phyloP scores from a whole-genome alignment of 1,284 basidiomycete species.

The Ceratobasidium sp. region DNA sequence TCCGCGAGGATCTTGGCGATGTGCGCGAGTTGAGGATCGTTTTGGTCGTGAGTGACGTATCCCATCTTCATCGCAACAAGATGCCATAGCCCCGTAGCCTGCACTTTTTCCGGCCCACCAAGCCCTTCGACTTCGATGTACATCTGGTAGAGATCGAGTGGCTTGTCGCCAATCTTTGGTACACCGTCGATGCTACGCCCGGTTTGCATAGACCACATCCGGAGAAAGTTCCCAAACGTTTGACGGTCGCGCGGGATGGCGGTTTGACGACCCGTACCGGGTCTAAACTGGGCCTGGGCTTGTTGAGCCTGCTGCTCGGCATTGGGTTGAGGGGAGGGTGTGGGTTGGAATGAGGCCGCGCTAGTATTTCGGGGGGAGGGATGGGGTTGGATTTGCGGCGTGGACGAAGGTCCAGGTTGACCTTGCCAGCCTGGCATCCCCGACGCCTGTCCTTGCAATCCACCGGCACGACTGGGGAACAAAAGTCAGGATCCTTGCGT shows the following conservation, averaged over 20 bases:
- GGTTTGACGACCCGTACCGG: background rate
- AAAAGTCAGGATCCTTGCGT: background rate
- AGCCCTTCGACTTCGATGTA: slow-evolving; percentile 41
- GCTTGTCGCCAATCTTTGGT: slow-evolving; percentile 40
- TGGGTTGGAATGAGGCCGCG: slow-evolving; percentile 31
- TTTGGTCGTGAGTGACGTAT: slow-evolving; percentile 37
- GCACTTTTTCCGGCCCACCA: slow-evolving; percentile 36
- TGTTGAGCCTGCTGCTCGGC: slow-evolving; percentile 24
- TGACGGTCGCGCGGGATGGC: slow-evolving; percentile 35
- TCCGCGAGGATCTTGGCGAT: slow-evolving; percentile 40
- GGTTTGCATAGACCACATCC: slow-evolving; percentile 39
- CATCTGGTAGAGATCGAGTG: slow-evolving; percentile 35
- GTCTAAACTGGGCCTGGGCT: slow-evolving; percentile 3
- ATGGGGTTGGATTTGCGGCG: slow-evolving; percentile 23
- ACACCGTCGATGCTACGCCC: slow-evolving; percentile 16
- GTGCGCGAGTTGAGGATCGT: slow-evolving; percentile 29
- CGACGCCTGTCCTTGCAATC: slow-evolving; percentile 14
- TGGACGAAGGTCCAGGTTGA: slow-evolving; percentile 23
- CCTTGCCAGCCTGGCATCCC: slow-evolving; percentile 36
- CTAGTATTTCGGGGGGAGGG: slow-evolving; percentile 13
- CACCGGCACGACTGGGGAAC: slow-evolving; percentile 22
- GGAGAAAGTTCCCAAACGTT: slow-evolving; percentile 23
- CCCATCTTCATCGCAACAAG: slow-evolving; percentile 42
- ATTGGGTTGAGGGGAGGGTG: slow-evolving; percentile 37
- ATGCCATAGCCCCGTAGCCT: slow-evolving; percentile 33